Base-by-base conservation (phyloP, 1,284 basidiomycete species). In the Cystobasidium slooffiae region DNA sequence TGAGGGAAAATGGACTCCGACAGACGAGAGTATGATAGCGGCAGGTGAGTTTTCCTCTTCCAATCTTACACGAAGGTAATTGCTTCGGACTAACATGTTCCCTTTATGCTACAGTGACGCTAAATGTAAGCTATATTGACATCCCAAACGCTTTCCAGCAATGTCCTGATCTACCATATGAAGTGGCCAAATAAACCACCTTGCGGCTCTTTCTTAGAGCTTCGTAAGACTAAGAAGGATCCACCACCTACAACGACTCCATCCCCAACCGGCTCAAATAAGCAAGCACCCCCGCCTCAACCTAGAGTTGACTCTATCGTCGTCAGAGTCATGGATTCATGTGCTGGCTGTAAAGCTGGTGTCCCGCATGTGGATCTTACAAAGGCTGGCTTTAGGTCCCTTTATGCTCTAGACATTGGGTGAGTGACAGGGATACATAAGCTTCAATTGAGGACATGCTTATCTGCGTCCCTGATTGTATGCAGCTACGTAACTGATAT, bases 321-420 rank as follows among this genome's bases (percentile, higher is more conserved):
- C 37, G 61, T 66, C 24, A 24, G 66, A 39, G 59, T 70, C 14
- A 76, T 78, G 62, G 79, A 80, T 66, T 44, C 74, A 41, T 80
- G 79, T 59, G 79, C 78, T 4, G 79, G 79, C 3, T 80, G 79
- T 67, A 61, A 61, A 37, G 74, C 78, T 6, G 67, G 68, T 18
- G 52, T 73, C 8, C 53, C 78, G 6, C 78, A 78, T 62, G 76
- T 78, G 20, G 79, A 80, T 53, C 65, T 80, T 18, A 78, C 76
- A 37, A 75, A 74, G 43, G 72, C 72, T 12, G 79, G 78, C 3
- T 80, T 80, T 67, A 72, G 44, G 10, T 37, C 55, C 14, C 75
- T 80, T 4, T 79, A 73, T 56, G 68, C 74, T 22, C 75, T 78
- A 16, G 75, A 77, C 46, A 76, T 79, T 9, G 78, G 79, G 72